Evolutionary conservation across 2,329 filamentous ascomycete genomes (phyloP), one percentile per base, ranked within the genome.

Genomic region (Neopestalotiopsis sp.): DNA sequence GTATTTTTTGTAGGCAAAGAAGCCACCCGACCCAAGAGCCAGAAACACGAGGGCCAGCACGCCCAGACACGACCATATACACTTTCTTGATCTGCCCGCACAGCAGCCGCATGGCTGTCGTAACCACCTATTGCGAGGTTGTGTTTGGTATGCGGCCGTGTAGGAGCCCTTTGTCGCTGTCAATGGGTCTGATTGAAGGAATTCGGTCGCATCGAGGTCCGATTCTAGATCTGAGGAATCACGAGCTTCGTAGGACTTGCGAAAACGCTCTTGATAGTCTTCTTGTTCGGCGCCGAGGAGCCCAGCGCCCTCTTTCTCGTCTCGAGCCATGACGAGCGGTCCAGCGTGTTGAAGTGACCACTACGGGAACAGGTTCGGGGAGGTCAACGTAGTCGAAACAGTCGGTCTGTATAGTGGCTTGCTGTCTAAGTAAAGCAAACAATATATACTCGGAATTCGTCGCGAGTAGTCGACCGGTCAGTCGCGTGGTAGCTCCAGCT

Each of bases 1-100:
- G 65, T 83, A 84, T 75, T 86, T 87, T 65, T 83, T 84, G 76
- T 84, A 88, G 17, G 82, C 81, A 42, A 87, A 81, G 5, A 81
- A 81, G 14, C 83, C 83, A 14, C 82, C 80, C 0, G 79, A 79
- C 12, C 79, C 80, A 7, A 87, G 71, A 24, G 84, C 67, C 2
- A 84, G 68, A 75, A 81, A 80, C 4, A 82, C 69, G 4, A 78
- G 58, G 3, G 76, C 75, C 12, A 81, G 70, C 17, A 82, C 57
- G 5, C 70, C 74, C 3, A 79, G 14, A 30, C 77, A 77, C 3
- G 79, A 65, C 12, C 79, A 64, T 5, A 81, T 69, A 69, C 80
- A 82, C 74, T 78, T 81, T n/a, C 78, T 79, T 2, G 78, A 82
- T 63, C 73, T 75, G 34, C 76, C 73, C 4, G 67, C 68, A 53